Conservation (phyloP, 2,329 filamentous ascomycete genomes). For the Torrubiella hemipterigena region DNA sequence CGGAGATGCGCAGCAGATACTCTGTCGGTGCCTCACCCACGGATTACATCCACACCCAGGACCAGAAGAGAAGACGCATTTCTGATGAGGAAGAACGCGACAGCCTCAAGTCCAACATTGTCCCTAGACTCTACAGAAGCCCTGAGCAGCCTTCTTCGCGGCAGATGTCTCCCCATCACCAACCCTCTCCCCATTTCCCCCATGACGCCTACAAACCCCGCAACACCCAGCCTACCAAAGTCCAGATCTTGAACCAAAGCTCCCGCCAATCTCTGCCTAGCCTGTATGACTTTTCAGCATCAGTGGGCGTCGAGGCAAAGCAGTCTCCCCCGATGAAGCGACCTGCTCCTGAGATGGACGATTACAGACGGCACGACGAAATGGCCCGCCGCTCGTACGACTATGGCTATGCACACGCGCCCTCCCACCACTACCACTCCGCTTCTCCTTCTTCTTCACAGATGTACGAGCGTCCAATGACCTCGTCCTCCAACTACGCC, state of each 20-base stretch:
- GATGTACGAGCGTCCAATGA: constrained; percentile 31
- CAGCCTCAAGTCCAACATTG: constrained; percentile 25
- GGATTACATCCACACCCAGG: constrained; percentile 36
- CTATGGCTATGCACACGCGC: no score
- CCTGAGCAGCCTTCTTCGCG: constrained; percentile 18
- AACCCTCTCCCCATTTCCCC: constrained; percentile 4
- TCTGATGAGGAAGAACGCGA: constrained; percentile 29
- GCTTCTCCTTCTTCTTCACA: no score
- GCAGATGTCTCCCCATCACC: constrained; percentile 22
- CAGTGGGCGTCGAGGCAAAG: constrained; percentile 23
- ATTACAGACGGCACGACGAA: no score
- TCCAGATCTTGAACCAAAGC: constrained; percentile 1
- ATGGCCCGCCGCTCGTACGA: no score
- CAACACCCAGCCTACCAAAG: no score
- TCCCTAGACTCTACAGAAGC: constrained; percentile 33
- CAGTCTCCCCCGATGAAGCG: no score
- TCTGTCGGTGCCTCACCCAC: constrained; percentile 19
- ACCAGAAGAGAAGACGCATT: constrained; percentile 34
- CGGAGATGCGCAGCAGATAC: constrained; percentile 5
- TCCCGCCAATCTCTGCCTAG: constrained; percentile 19
- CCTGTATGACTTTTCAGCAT: constrained; percentile 27
- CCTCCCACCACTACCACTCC: no score
- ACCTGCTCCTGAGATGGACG: no score
- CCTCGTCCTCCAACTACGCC: constrained; percentile 29
- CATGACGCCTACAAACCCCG: constrained; percentile 2